Conservation (phyloP, 768 basidiomycete genomes). For the Hortiboletus campestris region DNA sequence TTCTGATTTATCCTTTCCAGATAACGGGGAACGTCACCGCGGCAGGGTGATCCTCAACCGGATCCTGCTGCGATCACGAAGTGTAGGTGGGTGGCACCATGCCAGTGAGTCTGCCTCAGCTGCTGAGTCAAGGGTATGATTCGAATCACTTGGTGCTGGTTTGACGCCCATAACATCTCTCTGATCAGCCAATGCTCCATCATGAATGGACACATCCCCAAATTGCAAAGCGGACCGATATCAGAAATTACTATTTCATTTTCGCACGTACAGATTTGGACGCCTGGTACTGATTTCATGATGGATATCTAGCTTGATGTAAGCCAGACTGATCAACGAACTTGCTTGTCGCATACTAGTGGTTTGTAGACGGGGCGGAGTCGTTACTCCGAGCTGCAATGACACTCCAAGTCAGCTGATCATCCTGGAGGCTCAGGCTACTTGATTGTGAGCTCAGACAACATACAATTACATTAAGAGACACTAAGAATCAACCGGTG, state of each 20-base stretch:
- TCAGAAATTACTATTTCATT: neutral
- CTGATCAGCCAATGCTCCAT: neutral
- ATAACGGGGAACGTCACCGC: neutral
- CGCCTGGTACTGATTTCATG: neutral
- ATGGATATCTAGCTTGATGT: too few relatives aligned
- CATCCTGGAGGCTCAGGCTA: neutral
- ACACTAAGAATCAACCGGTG: neutral
- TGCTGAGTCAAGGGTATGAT: neutral
- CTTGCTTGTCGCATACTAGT: neutral
- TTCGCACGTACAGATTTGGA: neutral
- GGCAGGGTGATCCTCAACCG: neutral
- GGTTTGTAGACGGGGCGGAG: neutral
- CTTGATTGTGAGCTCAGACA: neutral
- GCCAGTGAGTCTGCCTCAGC: neutral
- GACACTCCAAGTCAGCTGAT: too few relatives aligned
- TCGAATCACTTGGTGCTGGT: neutral
- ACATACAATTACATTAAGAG: neutral
- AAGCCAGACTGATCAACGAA: too few relatives aligned
- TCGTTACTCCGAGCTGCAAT: neutral
- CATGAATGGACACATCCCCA: neutral
- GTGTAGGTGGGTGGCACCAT: neutral
- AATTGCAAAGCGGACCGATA: neutral
- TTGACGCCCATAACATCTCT: neutral
- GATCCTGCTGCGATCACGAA: neutral
- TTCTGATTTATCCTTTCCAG: neutral